Base-by-base conservation (phyloP, 2,329 filamentous ascomycete species). In the Hypoxylon sp. region DNA sequence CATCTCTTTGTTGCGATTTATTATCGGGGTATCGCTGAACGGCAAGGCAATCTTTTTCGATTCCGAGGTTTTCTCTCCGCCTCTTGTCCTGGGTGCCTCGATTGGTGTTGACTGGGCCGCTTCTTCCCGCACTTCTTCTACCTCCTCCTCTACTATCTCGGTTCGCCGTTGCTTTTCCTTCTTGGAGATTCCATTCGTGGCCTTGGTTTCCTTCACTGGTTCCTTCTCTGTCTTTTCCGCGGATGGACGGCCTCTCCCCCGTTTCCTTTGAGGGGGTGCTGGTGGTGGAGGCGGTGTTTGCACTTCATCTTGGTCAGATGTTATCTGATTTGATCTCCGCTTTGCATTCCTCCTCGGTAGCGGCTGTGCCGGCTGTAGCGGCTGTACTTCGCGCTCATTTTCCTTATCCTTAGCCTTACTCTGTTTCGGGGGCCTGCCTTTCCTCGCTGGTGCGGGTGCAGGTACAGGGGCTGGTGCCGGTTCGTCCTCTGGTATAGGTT, bases 1-100 rank as follows among this genome's bases (percentile, higher is more conserved):
- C 88, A 98, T 92, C 78, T 97, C 94, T 81, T 97, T 97, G 79
- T 98, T 98, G 57, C 94, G 89, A 78, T 93, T 91, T 73, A 97
- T 97, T 29, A 98, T 90, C 0, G 95, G 95, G 13, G 95, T 98
- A 78, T 98, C 95, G 75, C 93, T 94, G 78, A 97, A 92, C 1
- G 94, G 94, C 9, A 98, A 84, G 55, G 93, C 87, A 67, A 98
- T 97, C 75, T 93, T 93, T 66, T 85, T 83, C 9, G 82, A 81
- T 60, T 82, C 81, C 5, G 78, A 78, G 42, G 77, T 77, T 67
- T 76, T 72, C 6, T 73, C 69, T 42, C 52, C 44, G 24, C 72
- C 63, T 52, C 67, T 66, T 19, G 58, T 57, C 67, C 71, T 75
- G 19, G 72, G 74, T 51, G 64, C 64, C 24, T 77, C 74, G 65